Conservation (phyloP, 306 rosid species). For the Acacia confusa region DNA sequence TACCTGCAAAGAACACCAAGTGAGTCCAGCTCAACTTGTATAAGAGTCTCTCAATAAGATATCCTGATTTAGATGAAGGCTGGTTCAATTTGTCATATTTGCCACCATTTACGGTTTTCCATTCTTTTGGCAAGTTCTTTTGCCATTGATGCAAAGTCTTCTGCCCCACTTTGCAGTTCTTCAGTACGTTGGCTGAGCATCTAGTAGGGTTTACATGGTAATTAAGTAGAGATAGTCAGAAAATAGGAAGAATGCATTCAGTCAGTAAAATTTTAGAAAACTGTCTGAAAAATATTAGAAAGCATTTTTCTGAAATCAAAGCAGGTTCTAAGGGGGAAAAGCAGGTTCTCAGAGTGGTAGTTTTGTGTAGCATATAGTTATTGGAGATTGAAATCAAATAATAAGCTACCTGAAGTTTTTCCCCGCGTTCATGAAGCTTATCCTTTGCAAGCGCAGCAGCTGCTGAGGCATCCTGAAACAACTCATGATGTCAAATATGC, state of each 20-base stretch:
- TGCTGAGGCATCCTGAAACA: constrained; percentile 67
- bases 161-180: constrained; percentile 71
- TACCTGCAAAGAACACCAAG: constrained; percentile 17
- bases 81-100: constrained; percentile 45
- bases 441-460: constrained; percentile 80
- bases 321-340: neutral
- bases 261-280: neutral
- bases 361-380: neutral
- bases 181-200: constrained; percentile 58
- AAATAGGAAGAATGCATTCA: neutral
- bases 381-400: constrained; percentile 28
- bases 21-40: constrained; percentile 18
- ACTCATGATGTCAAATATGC: constrained; percentile 28
- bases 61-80: neutral
- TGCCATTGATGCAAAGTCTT: constrained; percentile 85
- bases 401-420: constrained; percentile 74
- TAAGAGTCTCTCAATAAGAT: neutral
- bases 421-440: constrained; percentile 70
- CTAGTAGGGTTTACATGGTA: constrained; percentile 40
- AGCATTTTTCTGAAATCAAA: neutral
- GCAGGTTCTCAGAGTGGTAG: neutral
- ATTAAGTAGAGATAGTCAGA: constrained; percentile 21
- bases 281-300: neutral
- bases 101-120: constrained; percentile 98
- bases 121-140: constrained; percentile 68